These are phyloP conservation scores for Blastocystis sp. DNA, from an alignment of 352 stramenopile species.

Conservation along the genomic window DNA sequence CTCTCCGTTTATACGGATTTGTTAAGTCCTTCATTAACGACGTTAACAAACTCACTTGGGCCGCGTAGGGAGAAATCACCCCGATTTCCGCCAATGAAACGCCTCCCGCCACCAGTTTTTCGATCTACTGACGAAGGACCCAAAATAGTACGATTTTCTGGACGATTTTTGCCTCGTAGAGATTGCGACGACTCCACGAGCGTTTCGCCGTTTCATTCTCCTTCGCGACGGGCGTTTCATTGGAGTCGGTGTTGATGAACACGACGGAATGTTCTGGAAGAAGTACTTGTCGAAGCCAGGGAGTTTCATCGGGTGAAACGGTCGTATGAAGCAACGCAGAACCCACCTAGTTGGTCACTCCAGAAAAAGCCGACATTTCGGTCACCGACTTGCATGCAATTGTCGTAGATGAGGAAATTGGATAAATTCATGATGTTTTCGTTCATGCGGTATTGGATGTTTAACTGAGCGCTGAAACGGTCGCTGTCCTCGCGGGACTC, in stretches of 20 bases:
- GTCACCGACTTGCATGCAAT: slow-evolving; percentile 66
- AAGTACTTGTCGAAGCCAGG: slow-evolving; percentile 60
- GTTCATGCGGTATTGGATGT: slow-evolving; percentile 96
- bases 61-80: slow-evolving; percentile 48
- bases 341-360: not conserved
- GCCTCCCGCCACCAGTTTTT: not conserved
- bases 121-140: not conserved
- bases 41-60: not conserved
- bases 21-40: too few species aligned
- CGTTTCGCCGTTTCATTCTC: not conserved
- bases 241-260: slow-evolving; percentile 77
- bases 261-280: slow-evolving; percentile 63
- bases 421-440: slow-evolving; percentile 82
- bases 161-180: slow-evolving; percentile 1
- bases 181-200: not conserved
- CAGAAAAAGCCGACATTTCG: too few species aligned
- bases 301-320: not conserved
- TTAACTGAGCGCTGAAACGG: slow-evolving; percentile 69
- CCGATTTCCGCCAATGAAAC: not conserved
- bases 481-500: slow-evolving; percentile 71
- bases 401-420: slow-evolving; percentile 82
- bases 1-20: too few species aligned
- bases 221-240: too few species aligned
- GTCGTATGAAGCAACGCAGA: not conserved
- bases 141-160: not conserved